phyloP scores from a whole-genome alignment of 2,329 filamentous ascomycete species.

The Fusarium begoniae region DNA sequence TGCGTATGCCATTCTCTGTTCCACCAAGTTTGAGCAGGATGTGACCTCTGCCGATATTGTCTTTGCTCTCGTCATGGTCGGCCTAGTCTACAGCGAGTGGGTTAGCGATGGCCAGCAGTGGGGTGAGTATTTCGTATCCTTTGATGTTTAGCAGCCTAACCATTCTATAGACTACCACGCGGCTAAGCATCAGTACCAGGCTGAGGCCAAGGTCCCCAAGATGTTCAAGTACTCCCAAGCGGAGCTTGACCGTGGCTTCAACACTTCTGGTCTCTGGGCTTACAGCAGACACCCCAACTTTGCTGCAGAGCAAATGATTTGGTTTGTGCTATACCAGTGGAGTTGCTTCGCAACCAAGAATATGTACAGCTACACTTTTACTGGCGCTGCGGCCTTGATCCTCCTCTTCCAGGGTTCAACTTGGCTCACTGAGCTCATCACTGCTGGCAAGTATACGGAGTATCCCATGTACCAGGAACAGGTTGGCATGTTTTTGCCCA shows the following conservation, averaged over 20 bases:
- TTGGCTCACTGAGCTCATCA: constrained; percentile 85
- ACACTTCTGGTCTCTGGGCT: constrained; percentile 84
- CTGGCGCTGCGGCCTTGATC: constrained; percentile 75
- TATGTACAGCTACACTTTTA: constrained; percentile 80
- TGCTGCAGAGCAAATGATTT: constrained; percentile 88
- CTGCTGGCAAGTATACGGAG: constrained; percentile 83
- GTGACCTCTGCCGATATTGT: constrained; percentile 56
- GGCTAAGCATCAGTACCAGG: constrained; percentile 80
- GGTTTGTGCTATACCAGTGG: constrained; percentile 91
- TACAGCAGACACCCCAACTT: constrained; percentile 96
- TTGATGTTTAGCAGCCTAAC: not conserved
- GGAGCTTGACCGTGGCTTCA: constrained; percentile 90
- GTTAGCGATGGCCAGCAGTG: constrained; percentile 94
- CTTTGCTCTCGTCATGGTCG: constrained; percentile 58
- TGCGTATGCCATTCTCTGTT: constrained; percentile 82
- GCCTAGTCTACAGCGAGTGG: constrained; percentile 72
- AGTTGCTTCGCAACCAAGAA: constrained; percentile 76
- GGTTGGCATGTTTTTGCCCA: constrained; percentile 86
- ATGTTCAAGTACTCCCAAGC: constrained; percentile 64
- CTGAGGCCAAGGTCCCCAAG: constrained; percentile 53
- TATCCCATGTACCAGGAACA: constrained; percentile 85
- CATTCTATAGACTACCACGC: constrained; percentile 72
- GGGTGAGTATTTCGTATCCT: constrained; percentile 59
- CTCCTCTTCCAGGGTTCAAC: constrained; percentile 91
- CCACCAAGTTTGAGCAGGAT: constrained; percentile 68